Percentiles rank a stretch among this genome's conserved stretches.
These are phyloP conservation scores for Globisporangium camurandrum DNA, from an alignment of 352 stramenopile genomes.

Conservation along the genomic window DNA sequence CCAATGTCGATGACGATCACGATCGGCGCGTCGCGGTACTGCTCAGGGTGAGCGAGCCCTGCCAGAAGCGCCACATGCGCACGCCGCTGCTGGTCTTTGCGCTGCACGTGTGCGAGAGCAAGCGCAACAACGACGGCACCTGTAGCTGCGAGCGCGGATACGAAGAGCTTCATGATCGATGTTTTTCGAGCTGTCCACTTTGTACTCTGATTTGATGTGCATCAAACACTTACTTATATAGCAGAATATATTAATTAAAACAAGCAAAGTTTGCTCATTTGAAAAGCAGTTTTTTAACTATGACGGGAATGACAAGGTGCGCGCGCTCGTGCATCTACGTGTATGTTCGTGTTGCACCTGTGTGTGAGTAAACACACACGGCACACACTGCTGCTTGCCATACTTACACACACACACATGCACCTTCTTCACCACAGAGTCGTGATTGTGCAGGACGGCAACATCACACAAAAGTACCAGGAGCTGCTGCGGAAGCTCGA, in stretches of 20 bases:
- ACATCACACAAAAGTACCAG: constrained; percentile 83
- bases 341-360: neutral
- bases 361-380: neutral
- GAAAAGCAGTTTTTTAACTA: too few species aligned
- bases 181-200: too few species aligned
- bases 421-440: constrained; percentile 27
- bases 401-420: neutral
- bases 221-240: too few species aligned
- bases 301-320: constrained; percentile 75
- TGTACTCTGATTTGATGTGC: too few species aligned
- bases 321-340: neutral
- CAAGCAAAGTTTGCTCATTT: too few species aligned
- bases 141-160: too few species aligned
- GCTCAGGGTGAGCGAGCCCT: constrained; percentile 25
- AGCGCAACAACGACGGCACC: too few species aligned
- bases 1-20: constrained; percentile 88
- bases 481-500: constrained; percentile 82
- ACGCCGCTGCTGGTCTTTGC: constrained; percentile 14
- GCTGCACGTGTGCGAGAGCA: too few species aligned
- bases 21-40: constrained; percentile 38
- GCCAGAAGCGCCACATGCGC: constrained; percentile 15
- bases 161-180: too few species aligned
- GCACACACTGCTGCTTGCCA: neutral
- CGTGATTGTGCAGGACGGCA: constrained; percentile 72
- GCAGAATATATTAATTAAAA: too few species aligned